phyloP scores from a whole-genome alignment of 1,139 yeast species.

The Maudiozyma humilis region DNA sequence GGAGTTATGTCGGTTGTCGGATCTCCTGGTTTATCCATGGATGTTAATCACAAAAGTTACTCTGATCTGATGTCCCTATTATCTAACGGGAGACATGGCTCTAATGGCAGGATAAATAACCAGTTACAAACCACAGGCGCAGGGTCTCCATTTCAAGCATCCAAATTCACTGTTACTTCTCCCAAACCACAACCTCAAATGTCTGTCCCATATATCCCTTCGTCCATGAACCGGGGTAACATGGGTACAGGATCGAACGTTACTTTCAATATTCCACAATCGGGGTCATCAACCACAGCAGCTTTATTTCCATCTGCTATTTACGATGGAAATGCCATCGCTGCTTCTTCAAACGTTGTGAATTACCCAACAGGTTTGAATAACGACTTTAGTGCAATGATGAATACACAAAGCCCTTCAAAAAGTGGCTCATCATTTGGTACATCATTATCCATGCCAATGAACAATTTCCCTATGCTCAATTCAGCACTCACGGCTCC shows the following conservation, averaged over 20 bases:
- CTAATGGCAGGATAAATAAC: not conserved
- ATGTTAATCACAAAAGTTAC: slow-evolving; percentile 12
- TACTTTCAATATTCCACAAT: slow-evolving; percentile 1
- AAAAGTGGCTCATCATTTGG: not conserved
- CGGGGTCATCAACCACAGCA: not conserved
- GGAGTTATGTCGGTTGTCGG: not conserved
- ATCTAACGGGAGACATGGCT: slow-evolving; percentile 7
- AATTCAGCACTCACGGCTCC: not conserved
- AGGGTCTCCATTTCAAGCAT: not conserved
- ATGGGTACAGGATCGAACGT: not conserved
- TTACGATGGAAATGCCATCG: not conserved
- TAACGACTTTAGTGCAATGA: not conserved
- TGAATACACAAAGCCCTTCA: not conserved
- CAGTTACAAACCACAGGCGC: not conserved
- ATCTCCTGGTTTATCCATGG: slow-evolving; percentile 4
- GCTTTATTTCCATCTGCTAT: slow-evolving; percentile 4
- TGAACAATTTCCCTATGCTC: not conserved
- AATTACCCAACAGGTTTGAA: not conserved
- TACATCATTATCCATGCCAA: not conserved
- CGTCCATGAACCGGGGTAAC: slow-evolving; percentile 1
- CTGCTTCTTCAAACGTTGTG: not conserved
- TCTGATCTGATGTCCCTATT: slow-evolving; percentile 15
- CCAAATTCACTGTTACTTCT: not conserved
- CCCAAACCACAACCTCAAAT: slow-evolving; percentile 4
- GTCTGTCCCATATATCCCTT: slow-evolving; percentile 7